A percentile compares a stretch with the other conserved stretches of the same genome.
Evolutionary conservation across 768 basidiomycete species (phyloP).

Genomic region (Trichaptum fuscoviolaceum): DNA sequence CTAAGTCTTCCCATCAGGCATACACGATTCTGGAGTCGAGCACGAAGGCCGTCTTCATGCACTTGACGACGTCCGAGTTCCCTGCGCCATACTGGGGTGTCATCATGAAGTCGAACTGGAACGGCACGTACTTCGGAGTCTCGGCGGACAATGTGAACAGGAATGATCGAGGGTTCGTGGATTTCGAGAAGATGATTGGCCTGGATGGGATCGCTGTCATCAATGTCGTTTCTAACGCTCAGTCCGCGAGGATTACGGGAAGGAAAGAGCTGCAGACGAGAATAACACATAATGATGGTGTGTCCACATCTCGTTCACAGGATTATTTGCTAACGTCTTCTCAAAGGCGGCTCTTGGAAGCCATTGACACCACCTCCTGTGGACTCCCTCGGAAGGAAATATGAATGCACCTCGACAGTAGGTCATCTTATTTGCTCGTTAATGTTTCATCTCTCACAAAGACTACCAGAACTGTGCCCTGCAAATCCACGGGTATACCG

Average conservation of each 20-base stretch:
- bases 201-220: constrained; percentile 93
- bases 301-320: constrained; percentile 16
- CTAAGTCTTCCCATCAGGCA: constrained; percentile 40
- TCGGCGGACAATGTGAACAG: constrained; percentile 88
- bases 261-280: constrained; percentile 73
- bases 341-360: constrained; percentile 80
- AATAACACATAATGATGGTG: constrained; percentile 97
- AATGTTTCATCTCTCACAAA: not conserved
- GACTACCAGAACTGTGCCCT: constrained; percentile 69
- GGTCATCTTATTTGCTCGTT: constrained; percentile 10
- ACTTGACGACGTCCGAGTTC: constrained; percentile 85
- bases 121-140: constrained; percentile 93
- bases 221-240: constrained; percentile 82
- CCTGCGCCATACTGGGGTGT: constrained; percentile 79
- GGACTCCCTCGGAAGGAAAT: constrained; percentile 73
- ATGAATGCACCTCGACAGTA: constrained; percentile 68
- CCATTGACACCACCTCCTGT: constrained; percentile 62
- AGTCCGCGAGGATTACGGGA: constrained; percentile 64
- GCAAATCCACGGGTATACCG: constrained; percentile 95
- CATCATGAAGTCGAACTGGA: constrained; percentile 94
- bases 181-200: constrained; percentile 97
- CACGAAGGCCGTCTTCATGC: constrained; percentile 90
- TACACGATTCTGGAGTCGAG: constrained; percentile 94
- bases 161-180: constrained; percentile 82
- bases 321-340: constrained; percentile 7